Conservation (phyloP, 1,284 basidiomycete species). For the Xanthoconium separans region DNA sequence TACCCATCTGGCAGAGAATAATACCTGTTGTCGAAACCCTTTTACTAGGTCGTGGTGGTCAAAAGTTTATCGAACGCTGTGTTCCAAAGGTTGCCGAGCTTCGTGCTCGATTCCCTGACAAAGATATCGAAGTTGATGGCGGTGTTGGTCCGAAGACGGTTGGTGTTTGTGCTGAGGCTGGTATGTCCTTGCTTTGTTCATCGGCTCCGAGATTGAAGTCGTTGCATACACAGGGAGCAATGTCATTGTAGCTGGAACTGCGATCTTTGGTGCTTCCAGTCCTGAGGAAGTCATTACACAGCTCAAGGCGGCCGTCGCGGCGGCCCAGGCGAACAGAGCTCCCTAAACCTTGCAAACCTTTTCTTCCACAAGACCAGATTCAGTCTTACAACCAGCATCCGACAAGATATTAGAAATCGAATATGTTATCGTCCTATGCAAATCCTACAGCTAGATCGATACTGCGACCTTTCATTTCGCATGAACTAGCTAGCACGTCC, state of each 20-base stretch:
- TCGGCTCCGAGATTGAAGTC: background rate
- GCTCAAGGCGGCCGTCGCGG: constrained; percentile 72
- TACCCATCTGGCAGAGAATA: background rate
- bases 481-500: constrained; percentile 18
- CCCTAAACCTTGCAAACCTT: constrained; percentile 1
- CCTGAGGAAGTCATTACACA: constrained; percentile 78
- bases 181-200: constrained; percentile 41
- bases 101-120: constrained; percentile 85
- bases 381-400: background rate
- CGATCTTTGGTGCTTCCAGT: constrained; percentile 83
- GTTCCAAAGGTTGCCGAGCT: constrained; percentile 93
- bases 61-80: constrained; percentile 95
- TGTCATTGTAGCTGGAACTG: constrained; percentile 97
- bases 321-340: constrained; percentile 56
- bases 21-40: background rate
- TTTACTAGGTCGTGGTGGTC: constrained; percentile 79
- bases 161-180: constrained; percentile 87
- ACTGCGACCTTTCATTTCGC: constrained; percentile 3
- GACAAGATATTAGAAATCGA: constrained; percentile 24
- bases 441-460: constrained; percentile 17
- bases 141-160: constrained; percentile 94
- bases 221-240: constrained; percentile 71
- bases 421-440: constrained; percentile 27
- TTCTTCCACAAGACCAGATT: background rate
- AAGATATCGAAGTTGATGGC: constrained; percentile 97